Evolutionary conservation across 306 rosid genomes (phyloP).

Genomic region (Cajanus cajan): DNA sequence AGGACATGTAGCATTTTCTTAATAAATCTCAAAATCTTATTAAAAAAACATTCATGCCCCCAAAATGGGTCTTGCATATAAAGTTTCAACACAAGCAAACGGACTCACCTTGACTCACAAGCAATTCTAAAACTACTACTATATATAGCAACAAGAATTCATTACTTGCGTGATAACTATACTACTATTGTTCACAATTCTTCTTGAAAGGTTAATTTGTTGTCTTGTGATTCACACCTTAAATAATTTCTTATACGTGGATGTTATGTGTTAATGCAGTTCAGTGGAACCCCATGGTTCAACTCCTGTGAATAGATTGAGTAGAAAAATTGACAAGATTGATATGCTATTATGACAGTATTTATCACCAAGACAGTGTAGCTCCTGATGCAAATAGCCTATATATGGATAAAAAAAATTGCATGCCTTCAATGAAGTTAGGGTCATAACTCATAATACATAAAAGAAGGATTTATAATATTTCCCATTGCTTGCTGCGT

Average conservation of each 20-base stretch:
- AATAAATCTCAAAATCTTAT: not conserved
- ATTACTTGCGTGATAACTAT: not conserved
- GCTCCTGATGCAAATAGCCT: not conserved
- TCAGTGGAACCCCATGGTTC: slow-evolving; percentile 4
- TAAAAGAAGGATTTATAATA: slow-evolving; percentile 18
- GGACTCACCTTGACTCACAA: slow-evolving; percentile 42
- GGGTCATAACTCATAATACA: not conserved
- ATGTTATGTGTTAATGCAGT: slow-evolving; percentile 19
- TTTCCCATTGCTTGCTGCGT: not conserved
- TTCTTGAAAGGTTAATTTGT: slow-evolving; percentile 48
- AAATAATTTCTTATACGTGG: not conserved
- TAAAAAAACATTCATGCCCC: slow-evolving; percentile 46
- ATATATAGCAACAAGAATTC: slow-evolving; percentile 6
- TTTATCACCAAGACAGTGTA: not conserved
- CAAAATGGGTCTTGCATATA: slow-evolving; percentile 49
- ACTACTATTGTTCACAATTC: slow-evolving; percentile 22
- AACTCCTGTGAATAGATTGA: not conserved
- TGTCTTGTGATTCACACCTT: slow-evolving; percentile 2
- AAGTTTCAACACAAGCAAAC: slow-evolving; percentile 42
- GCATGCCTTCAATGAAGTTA: not conserved
- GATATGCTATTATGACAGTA: slow-evolving; percentile 4
- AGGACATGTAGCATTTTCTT: too few relatives aligned
- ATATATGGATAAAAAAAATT: not conserved
- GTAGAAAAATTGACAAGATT: slow-evolving; percentile 11
- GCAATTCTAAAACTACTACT: not conserved